Evolutionary conservation across 2,329 filamentous ascomycete species (phyloP), one percentile per base, ranked within the genome.

Genomic region (Aaosphaeria arxii): DNA sequence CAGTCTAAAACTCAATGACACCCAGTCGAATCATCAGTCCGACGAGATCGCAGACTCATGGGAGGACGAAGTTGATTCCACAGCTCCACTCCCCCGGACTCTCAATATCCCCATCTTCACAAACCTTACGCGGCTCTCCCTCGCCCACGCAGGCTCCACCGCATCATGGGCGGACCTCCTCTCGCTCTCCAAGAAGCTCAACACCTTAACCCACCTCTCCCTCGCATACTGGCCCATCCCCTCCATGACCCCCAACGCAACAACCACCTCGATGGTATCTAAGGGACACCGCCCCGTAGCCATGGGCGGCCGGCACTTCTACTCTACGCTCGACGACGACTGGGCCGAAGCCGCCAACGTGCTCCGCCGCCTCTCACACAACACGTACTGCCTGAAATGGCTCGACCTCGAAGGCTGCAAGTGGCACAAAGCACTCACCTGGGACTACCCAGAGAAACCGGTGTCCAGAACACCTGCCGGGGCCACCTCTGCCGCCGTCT

Each of bases 201-300:
- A 78, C n/a, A 81, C 75, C 4, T 62, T 86, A 28, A 84, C 81
- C 0, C 82, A 85, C 54, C 71, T 86, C 2, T 85, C 82, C 0
- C 71, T 86, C 2, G 82, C 82, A 2, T 74, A 82, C 61, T 86
- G 83, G 83, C 81, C 82, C 3, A 67, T 73, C 17, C 83, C 83
- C 2, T 80, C 77, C 0, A 66, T 79, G n/a, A 82, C 79, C 0
- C 79, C 80, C 0, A 78, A 81, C 50, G 69, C 80, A 3, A 67
- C 68, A 3, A 75, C 73, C 6, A 63, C 74, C 5, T 74, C 72
- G 7, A 68, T 79, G 52, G 62, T 74, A 7, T 70, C 68, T 17
- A 66, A 69, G 29, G 62, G 71, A 44, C 70, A 69, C 13, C 69
- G 71, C 11, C 63, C 68, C 13, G 68, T 81, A 17, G 61, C 69